Base-by-base conservation (phyloP, 2,329 filamentous ascomycete species). In the Scortechinia acanthostroma region DNA sequence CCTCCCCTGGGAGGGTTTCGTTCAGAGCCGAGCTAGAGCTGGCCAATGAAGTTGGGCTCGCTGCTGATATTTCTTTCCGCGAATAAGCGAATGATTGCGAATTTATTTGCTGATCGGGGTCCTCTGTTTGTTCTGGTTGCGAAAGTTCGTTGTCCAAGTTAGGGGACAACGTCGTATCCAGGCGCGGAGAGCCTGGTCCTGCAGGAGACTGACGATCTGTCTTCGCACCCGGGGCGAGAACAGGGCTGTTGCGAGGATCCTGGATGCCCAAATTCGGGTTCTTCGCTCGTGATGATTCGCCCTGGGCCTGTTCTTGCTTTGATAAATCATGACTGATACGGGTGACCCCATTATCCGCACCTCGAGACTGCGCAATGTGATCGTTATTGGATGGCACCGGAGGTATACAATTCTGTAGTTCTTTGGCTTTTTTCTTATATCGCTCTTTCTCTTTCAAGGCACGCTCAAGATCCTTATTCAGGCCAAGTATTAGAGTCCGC, bases 401-500 rank as follows among this genome's bases (percentile, higher is more conserved):
- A 20, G 60, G 54, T 43, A 57, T 49, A 30, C 54, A 49, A 42
- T 71, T 62, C 55, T 81, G 62, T 5, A 78, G 63, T 46, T 97
- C 91, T 63, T 95, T 95, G 37, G 95, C 61, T 63, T 93, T 95
- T 62, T 85, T 91, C 55, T 88, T 82, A 59, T 97, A 97, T 54
- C 86, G 85, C 52, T 97, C 91, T 64, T 96, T 96, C 53, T 97
- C 93, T 60, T 95, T 95, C 51, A 95, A 64, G 1, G 91, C 83
- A 44, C 88, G 80, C 63, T 97, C 91, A 13, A 98, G 70, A 59
- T 98, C 93, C 62, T 93, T 95, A 58, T 97, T 96, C 50, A 98
- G 73, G 4, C 91, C 91, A 17, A 95, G 65, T 45, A 98, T 90
- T 82, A 98, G 91, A 15, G 89, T 82, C 50, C 91, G 77, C 63